phyloP scores from a whole-genome alignment of 805 yeast species.

The Nakazawaea ishiwadae region DNA sequence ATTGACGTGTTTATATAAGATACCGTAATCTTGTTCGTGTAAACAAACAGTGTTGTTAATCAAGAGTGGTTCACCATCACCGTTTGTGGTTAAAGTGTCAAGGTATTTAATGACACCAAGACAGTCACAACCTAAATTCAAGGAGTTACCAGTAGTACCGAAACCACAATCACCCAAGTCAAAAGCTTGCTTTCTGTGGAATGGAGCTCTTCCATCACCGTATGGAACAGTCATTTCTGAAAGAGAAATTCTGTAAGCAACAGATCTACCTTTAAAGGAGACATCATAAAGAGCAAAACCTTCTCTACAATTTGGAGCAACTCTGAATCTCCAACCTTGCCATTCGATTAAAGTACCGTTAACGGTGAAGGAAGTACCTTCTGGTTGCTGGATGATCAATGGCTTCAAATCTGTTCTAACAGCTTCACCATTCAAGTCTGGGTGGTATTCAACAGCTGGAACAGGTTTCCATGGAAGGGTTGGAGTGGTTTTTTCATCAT shows the following conservation, averaged over 20 bases:
- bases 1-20: constrained; percentile 74
- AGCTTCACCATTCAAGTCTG: constrained; percentile 57
- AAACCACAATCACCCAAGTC: constrained; percentile 85
- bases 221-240: constrained; percentile 88
- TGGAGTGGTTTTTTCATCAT: constrained; percentile 50
- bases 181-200: constrained; percentile 82
- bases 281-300: constrained; percentile 75
- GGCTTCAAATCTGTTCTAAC: constrained; percentile 60
- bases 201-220: constrained; percentile 81
- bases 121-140: constrained; percentile 77
- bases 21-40: constrained; percentile 78
- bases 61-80: constrained; percentile 57
- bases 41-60: constrained; percentile 71
- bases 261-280: constrained; percentile 70
- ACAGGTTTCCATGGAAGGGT: constrained; percentile 61
- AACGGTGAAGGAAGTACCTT: constrained; percentile 67
- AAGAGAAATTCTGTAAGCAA: constrained; percentile 66
- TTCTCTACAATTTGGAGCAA: constrained; percentile 66
- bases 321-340: constrained; percentile 85
- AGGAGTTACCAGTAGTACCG: constrained; percentile 66
- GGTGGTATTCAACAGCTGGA: constrained; percentile 66
- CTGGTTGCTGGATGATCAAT: constrained; percentile 66
- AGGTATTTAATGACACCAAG: constrained; percentile 73
- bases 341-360: constrained; percentile 59
- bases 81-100: constrained; percentile 53